phyloP scores from a whole-genome alignment of 257 asterid genomes.

The Jaltomata sinuosa region DNA sequence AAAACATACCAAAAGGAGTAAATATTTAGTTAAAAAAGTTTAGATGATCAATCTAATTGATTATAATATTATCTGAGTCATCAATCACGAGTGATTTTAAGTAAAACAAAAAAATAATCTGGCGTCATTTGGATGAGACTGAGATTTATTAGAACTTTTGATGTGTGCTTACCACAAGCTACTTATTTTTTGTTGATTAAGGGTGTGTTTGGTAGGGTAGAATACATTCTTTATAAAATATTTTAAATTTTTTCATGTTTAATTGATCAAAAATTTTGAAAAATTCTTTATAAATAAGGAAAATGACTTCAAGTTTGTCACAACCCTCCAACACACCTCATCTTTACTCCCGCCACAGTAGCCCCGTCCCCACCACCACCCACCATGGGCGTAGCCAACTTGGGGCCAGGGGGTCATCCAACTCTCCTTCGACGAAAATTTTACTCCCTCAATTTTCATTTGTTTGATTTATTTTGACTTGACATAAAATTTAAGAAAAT shows the following conservation, averaged over 20 bases:
- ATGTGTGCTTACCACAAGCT: background rate
- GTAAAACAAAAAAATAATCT: background rate
- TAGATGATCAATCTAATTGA: background rate
- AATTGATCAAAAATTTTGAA: no score
- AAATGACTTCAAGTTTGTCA: background rate
- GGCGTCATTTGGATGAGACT: background rate
- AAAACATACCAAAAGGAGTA: no score
- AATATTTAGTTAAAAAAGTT: background rate
- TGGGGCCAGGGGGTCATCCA: no score
- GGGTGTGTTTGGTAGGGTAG: no score
- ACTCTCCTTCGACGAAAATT: no score
- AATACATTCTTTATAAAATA: no score
- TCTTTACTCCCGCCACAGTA: background rate
- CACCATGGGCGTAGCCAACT: no score
- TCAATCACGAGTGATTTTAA: background rate
- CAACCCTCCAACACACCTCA: background rate
- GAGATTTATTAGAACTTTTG: background rate
- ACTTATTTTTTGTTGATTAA: background rate
- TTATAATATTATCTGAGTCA: background rate
- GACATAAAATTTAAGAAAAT: no score
- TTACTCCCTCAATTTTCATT: no score
- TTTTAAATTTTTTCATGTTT: no score
- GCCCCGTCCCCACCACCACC: background rate
- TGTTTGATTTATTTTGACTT: no score
- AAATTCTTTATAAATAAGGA: background rate